Evolutionary conservation across 306 rosid genomes (phyloP).

Genomic region (Fagus sylvatica): DNA sequence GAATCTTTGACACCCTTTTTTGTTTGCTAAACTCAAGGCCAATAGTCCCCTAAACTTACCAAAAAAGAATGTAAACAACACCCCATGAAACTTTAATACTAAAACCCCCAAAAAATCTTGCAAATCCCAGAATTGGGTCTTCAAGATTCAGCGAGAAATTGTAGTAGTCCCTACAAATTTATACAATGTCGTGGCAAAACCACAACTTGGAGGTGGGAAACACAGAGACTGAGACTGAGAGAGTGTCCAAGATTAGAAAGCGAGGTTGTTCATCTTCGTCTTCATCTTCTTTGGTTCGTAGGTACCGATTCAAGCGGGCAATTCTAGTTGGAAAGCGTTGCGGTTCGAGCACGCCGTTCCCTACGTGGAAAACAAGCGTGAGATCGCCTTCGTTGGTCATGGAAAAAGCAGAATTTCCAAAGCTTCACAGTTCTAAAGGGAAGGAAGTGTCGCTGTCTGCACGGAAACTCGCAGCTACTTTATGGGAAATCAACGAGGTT

Average conservation of each 20-base stretch:
- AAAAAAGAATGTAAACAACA: slow-evolving; percentile 14
- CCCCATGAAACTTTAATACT: neutral
- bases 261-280: slow-evolving; percentile 62
- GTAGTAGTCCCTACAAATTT: too few relatives aligned
- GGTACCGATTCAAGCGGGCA: slow-evolving; percentile 53
- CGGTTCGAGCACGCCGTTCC: slow-evolving; percentile 68
- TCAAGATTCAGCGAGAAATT: slow-evolving; percentile 16
- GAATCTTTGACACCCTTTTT: slow-evolving; percentile 62
- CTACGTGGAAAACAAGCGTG: slow-evolving; percentile 59
- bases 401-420: slow-evolving; percentile 8
- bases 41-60: slow-evolving; percentile 37
- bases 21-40: slow-evolving; percentile 61
- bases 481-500: slow-evolving; percentile 73
- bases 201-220: slow-evolving; percentile 4
- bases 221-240: slow-evolving; percentile 6
- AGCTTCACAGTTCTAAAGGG: slow-evolving; percentile 26
- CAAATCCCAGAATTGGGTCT: slow-evolving; percentile 23
- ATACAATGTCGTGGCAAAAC: slow-evolving; percentile 53
- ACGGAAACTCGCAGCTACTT: slow-evolving; percentile 72
- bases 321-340: slow-evolving; percentile 56
- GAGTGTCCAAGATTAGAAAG: slow-evolving; percentile 60
- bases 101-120: slow-evolving; percentile 17
- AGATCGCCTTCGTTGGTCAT: slow-evolving; percentile 23
- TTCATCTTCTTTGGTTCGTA: slow-evolving; percentile 50
- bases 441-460: slow-evolving; percentile 63